Percentiles rank a stretch among this genome's conserved stretches.
phyloP scores from a whole-genome alignment of 352 stramenopile genomes.

The Phytopythium vexans region DNA sequence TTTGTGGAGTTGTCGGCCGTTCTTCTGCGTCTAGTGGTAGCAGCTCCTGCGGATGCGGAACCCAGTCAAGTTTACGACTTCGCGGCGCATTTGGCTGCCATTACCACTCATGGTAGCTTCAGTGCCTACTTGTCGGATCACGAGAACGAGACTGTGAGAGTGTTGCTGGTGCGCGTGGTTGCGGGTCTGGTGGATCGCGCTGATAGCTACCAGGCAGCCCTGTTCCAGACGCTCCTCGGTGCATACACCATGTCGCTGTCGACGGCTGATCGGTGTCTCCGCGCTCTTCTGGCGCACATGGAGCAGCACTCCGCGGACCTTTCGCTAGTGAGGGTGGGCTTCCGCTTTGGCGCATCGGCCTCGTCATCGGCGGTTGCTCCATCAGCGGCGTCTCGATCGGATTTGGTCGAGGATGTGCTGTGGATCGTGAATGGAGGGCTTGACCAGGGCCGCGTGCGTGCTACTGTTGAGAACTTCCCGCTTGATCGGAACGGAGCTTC shows the following conservation, averaged over 20 bases:
- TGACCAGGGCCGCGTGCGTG: conserved; percentile 55
- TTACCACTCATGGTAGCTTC: conserved; percentile 32
- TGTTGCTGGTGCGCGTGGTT: conserved; percentile 41
- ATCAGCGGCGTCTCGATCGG: conserved; percentile 32
- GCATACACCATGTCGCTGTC: conserved; percentile 73
- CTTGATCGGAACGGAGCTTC: conserved; percentile 40
- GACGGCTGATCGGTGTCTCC: conserved; percentile 48
- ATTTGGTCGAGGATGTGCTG: conserved; percentile 62
- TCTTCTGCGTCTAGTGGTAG: conserved; percentile 24
- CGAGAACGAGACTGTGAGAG: conserved; percentile 10
- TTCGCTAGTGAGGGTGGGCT: conserved; percentile 42
- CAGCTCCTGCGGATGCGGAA: conserved; percentile 6
- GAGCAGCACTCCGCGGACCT: conserved; percentile 44
- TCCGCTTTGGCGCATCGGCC: conserved; percentile 64
- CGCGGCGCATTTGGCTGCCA: conserved; percentile 22
- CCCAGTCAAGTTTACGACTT: conserved; percentile 30
- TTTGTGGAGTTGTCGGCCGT: conserved; percentile 34
- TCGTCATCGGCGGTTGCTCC: conserved; percentile 20
- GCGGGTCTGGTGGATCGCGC: conserved; percentile 36
- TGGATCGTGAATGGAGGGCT: conserved; percentile 69
- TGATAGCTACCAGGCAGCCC: conserved; percentile 33
- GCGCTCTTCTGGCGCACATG: conserved; percentile 7
- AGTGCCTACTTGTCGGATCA: conserved; percentile 14
- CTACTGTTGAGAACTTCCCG: conserved; percentile 69
- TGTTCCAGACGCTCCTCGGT: conserved; percentile 61